A percentile compares a stretch with the other conserved stretches of the same genome.
Conservation (phyloP, 2,329 filamentous ascomycete genomes). For the Periconia sp. region DNA sequence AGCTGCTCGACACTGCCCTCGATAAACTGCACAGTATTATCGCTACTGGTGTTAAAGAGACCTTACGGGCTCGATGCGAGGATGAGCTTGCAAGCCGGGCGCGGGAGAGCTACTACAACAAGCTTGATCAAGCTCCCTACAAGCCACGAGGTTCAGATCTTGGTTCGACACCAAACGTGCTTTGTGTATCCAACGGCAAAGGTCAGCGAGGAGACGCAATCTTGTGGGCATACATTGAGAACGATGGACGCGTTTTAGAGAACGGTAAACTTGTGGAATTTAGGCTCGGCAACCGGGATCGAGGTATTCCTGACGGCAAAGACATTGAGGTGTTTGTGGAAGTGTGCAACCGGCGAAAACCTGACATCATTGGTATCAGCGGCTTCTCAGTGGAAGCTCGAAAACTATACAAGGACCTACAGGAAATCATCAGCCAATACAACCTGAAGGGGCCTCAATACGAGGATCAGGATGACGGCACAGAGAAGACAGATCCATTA, state of each 20-base stretch:
- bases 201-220: conserved; percentile 81
- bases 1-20: conserved; percentile 82
- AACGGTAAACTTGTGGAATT: conserved; percentile 87
- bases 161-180: conserved; percentile 84
- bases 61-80: conserved; percentile 90
- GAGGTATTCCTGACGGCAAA: conserved; percentile 69
- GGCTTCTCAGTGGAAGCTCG: conserved; percentile 89
- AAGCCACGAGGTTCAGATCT: conserved; percentile 92
- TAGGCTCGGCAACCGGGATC: conserved; percentile 67
- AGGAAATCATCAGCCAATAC: conserved; percentile 78
- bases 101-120: conserved; percentile 85
- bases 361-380: conserved; percentile 88
- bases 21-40: conserved; percentile 83
- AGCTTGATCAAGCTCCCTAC: conserved; percentile 93
- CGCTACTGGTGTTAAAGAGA: conserved; percentile 91
- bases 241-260: conserved; percentile 87
- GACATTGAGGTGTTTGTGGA: conserved; percentile 76
- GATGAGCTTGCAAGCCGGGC: conserved; percentile 88
- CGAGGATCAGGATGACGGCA: conserved; percentile 73
- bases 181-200: conserved; percentile 85
- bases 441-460: conserved; percentile 81
- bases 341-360: conserved; percentile 77
- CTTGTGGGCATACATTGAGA: conserved; percentile 91
- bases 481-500: conserved; percentile 76
- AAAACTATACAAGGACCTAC: conserved; percentile 80